Percentiles rank a stretch among this genome's conserved stretches.
Evolutionary conservation across 2,329 filamentous ascomycete species (phyloP).

Genomic region (Sporothrix pseudoabietina): DNA sequence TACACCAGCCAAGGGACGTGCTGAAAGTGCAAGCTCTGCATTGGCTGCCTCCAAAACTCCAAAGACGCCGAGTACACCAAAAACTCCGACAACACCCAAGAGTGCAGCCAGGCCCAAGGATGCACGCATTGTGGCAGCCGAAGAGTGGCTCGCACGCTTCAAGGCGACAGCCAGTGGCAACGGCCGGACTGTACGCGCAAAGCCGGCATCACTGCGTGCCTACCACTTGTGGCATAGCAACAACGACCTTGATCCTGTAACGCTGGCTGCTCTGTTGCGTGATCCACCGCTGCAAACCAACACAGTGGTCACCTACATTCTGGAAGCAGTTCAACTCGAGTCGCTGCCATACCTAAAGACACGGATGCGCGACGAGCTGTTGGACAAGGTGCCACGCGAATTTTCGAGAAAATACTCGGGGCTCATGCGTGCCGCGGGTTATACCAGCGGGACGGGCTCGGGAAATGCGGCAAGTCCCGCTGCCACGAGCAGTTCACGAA

Average conservation of each 20-base stretch:
- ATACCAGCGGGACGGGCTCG: not conserved
- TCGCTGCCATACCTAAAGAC: slow-evolving; percentile 52
- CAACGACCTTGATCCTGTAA: slow-evolving; percentile 50
- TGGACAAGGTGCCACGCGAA: slow-evolving; percentile 42
- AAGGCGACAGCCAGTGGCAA: slow-evolving; percentile 34
- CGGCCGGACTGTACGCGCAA: slow-evolving; percentile 33
- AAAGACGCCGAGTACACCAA: slow-evolving; percentile 10
- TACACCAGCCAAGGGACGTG: slow-evolving; percentile 5
- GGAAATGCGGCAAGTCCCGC: not conserved
- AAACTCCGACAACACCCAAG: slow-evolving; percentile 19
- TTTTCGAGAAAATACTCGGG: slow-evolving; percentile 37
- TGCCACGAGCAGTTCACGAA: not conserved
- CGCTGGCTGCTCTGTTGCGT: slow-evolving; percentile 59
- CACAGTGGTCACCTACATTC: slow-evolving; percentile 63
- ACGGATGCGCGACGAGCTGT: slow-evolving; percentile 51
- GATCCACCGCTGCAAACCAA: slow-evolving; percentile 59
- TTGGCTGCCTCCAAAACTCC: not conserved
- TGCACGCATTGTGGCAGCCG: slow-evolving; percentile 49
- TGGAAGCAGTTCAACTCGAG: slow-evolving; percentile 57
- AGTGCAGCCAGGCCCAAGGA: slow-evolving; percentile 41
- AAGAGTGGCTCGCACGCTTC: slow-evolving; percentile 45
- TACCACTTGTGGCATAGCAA: slow-evolving; percentile 67
- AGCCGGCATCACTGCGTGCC: slow-evolving; percentile 51
- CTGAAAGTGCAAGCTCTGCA: slow-evolving; percentile 9
- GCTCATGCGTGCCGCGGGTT: slow-evolving; percentile 38